phyloP scores from a whole-genome alignment of 75 land plant genomes.

The Pinus taeda region DNA sequence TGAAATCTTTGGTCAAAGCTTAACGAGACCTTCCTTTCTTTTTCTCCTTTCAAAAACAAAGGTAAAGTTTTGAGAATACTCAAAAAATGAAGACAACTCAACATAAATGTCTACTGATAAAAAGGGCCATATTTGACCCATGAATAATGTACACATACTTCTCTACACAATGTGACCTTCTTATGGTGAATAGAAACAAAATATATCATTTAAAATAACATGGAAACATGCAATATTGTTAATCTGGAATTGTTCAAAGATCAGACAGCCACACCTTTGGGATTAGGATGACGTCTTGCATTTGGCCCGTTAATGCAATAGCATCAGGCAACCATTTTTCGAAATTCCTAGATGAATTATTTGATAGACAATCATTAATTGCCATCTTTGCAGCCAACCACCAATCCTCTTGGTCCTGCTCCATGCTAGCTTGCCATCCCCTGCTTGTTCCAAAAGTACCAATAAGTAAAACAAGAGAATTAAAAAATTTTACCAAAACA shows the following conservation, averaged over 20 bases:
- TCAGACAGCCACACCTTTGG: slow-evolving; percentile 20
- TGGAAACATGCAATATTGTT: neutral
- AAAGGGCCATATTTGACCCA: neutral
- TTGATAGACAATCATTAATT: slow-evolving; percentile 14
- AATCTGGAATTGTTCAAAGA: slow-evolving; percentile 4
- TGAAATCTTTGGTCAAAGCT: neutral
- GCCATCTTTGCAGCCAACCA: slow-evolving; percentile 43
- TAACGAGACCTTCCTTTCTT: neutral
- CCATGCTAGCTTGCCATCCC: slow-evolving; percentile 34
- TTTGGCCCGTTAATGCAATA: slow-evolving; percentile 48
- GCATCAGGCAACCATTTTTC: slow-evolving; percentile 9
- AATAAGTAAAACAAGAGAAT: neutral
- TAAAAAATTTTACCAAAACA: neutral
- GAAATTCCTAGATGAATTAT: neutral
- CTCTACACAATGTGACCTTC: neutral
- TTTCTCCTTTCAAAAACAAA: neutral
- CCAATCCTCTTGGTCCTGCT: slow-evolving; percentile 45
- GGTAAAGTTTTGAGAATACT: neutral
- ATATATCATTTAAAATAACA: neutral
- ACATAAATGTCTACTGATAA: neutral
- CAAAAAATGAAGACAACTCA: neutral
- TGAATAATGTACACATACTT: neutral
- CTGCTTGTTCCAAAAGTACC: slow-evolving; percentile 12
- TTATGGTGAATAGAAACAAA: neutral
- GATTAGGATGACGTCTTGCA: slow-evolving; percentile 47